phyloP scores from a whole-genome alignment of 2,329 filamentous ascomycete species.

The Aspergillus tanneri region DNA sequence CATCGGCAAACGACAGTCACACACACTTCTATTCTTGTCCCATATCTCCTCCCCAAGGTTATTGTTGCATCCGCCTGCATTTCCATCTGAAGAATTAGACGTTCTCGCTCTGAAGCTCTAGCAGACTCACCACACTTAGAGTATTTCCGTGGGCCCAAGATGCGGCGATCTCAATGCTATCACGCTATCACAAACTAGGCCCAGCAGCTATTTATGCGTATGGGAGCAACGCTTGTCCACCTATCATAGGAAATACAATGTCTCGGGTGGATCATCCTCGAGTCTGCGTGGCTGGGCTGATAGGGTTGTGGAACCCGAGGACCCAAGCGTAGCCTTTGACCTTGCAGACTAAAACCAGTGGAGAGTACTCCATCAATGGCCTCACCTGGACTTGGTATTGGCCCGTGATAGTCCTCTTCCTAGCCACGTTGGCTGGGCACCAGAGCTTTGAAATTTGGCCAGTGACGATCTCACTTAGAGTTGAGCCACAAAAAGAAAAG shows the following conservation, averaged over 20 bases:
- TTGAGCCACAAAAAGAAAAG: conserved; percentile 3
- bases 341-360: conserved; percentile 8
- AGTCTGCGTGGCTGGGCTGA: conserved; percentile 9
- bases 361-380: conserved; percentile 9
- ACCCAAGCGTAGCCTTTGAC: background rate
- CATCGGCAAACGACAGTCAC: background rate
- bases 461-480: conserved; percentile 12
- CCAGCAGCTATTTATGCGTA: background rate
- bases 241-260: background rate
- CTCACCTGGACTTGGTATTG: conserved; percentile 10
- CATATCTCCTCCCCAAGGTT: background rate
- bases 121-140: too few relatives aligned
- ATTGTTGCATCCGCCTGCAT: background rate
- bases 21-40: background rate
- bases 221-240: background rate
- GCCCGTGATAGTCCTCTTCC: conserved; percentile 9
- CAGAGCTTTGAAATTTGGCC: conserved; percentile 12
- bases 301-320: conserved; percentile 1
- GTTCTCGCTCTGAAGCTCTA: too few relatives aligned
- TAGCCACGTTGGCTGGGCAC: conserved; percentile 29
- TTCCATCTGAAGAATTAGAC: too few relatives aligned
- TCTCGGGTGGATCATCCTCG: background rate
- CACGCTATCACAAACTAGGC: background rate
- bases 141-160: too few relatives aligned
- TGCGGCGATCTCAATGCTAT: background rate